Evolutionary conservation across 1,284 basidiomycete species (phyloP).

Genomic region (Leccinum solheimii): DNA sequence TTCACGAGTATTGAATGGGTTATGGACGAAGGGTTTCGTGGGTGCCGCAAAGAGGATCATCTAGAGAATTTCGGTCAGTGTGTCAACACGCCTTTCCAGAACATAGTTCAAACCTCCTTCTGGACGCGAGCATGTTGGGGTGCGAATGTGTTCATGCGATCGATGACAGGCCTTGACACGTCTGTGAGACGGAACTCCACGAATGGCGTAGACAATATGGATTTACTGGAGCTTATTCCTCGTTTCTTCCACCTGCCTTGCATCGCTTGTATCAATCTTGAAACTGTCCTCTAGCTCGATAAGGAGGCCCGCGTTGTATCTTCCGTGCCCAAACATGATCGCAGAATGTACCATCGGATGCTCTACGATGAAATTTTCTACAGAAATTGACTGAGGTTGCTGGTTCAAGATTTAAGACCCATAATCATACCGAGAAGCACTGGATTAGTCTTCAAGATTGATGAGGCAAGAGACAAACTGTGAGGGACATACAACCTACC

Average conservation of each 20-base stretch:
- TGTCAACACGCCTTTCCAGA: neutral
- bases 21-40: constrained; percentile 18
- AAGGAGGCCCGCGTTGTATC: constrained; percentile 40
- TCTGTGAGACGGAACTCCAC: constrained; percentile 5
- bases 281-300: constrained; percentile 33
- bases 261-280: constrained; percentile 28
- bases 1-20: neutral
- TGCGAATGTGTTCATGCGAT: constrained; percentile 41
- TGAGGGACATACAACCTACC: constrained; percentile 6
- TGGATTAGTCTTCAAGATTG: constrained; percentile 17
- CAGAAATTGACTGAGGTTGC: neutral
- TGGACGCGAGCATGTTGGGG: constrained; percentile 45
- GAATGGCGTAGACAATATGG: neutral
- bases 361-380: constrained; percentile 21
- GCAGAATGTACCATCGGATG: constrained; percentile 15
- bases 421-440: constrained; percentile 16
- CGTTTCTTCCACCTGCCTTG: constrained; percentile 10
- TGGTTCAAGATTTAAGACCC: neutral
- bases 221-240: constrained; percentile 21
- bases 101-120: constrained; percentile 33
- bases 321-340: constrained; percentile 43
- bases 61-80: constrained; percentile 2
- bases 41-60: constrained; percentile 20
- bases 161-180: constrained; percentile 36
- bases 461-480: neutral